Conservation (phyloP, 805 yeast genomes). For the Kodamaea laetipori region DNA sequence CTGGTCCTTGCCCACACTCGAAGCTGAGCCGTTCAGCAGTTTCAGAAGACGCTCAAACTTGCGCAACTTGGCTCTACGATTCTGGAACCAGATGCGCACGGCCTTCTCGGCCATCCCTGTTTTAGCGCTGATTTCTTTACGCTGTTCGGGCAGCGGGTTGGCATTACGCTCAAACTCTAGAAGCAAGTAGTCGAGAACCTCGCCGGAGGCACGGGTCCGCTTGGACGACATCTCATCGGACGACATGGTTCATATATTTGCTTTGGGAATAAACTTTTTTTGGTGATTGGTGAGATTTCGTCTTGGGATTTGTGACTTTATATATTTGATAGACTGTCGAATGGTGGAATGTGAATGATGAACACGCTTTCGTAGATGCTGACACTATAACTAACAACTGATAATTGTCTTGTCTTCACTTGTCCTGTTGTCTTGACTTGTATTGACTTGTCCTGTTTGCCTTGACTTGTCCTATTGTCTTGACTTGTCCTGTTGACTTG, state of each 20-base stretch:
- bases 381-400: too few relatives aligned
- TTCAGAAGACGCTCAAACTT: conserved; percentile 55
- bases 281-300: too few relatives aligned
- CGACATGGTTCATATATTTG: conserved; percentile 12
- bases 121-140: conserved; percentile 67
- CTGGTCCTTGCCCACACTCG: conserved; percentile 15
- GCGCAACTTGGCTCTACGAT: conserved; percentile 76
- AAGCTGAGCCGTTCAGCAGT: conserved; percentile 10
- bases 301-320: too few relatives aligned
- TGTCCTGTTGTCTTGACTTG: too few relatives aligned
- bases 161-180: conserved; percentile 70
- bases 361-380: too few relatives aligned
- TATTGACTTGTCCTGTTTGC: too few relatives aligned
- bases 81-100: conserved; percentile 92
- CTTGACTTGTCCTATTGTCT: too few relatives aligned
- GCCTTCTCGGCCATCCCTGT: conserved; percentile 87
- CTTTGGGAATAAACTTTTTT: conserved; percentile 20
- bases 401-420: too few relatives aligned
- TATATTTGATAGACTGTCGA: too few relatives aligned
- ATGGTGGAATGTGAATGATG: too few relatives aligned
- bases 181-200: conserved; percentile 66
- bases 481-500: too few relatives aligned
- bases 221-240: conserved; percentile 32
- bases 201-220: conserved; percentile 78
- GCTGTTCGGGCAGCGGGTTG: conserved; percentile 70